Evolutionary conservation across 495 filamentous ascomycete genomes (phyloP), one percentile per base, ranked within the genome.

Genomic region (Aspergillus asperescens): DNA sequence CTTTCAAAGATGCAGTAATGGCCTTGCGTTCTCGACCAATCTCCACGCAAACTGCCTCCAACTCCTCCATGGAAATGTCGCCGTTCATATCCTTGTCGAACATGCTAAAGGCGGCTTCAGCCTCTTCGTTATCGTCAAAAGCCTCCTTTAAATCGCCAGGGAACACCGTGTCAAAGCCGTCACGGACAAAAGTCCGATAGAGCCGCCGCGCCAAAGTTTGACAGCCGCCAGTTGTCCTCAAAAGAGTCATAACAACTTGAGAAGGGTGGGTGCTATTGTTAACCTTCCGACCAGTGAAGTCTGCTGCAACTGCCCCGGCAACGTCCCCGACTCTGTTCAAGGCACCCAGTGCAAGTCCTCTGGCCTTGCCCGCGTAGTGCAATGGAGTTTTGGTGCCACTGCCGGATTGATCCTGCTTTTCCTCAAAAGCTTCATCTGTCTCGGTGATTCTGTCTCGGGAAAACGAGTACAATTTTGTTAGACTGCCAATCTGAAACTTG

Each of bases 51-150:
- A 92, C 89, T 20, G 89, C 81, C 62, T 96, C 92, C 13, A 97
- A 77, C 67, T 96, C 92, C 49, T 94, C 89, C 84, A 95, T 94
- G 6, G 88, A 93, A 37, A 97, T 93, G 64, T 96, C 91, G 13
- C 93, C 93, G 56, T 97, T 97, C 71, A 98, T 80, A 60, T 98
- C 93, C 55, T 91, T 91, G 68, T 98, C 92, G 50, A 96, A 96
- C 78, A 96, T 90, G 48, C 75, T 73, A 55, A 98, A 98, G 10
- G 91, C 90, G 1, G 89, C 87, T 48, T 96, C 89, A 2, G 90
- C 89, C 59, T 96, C 91, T 18, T 96, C 91, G 48, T 82, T 75
- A 32, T 82, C 86, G n/a, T 85, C 79, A 57, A 96, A 96, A 2
- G 88, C 92, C 23, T 78, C 75, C 55, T 81, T 84, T 25, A 97